Conservation (phyloP, 2,329 filamentous ascomycete genomes). For the Dryadomyces sulphureus region DNA sequence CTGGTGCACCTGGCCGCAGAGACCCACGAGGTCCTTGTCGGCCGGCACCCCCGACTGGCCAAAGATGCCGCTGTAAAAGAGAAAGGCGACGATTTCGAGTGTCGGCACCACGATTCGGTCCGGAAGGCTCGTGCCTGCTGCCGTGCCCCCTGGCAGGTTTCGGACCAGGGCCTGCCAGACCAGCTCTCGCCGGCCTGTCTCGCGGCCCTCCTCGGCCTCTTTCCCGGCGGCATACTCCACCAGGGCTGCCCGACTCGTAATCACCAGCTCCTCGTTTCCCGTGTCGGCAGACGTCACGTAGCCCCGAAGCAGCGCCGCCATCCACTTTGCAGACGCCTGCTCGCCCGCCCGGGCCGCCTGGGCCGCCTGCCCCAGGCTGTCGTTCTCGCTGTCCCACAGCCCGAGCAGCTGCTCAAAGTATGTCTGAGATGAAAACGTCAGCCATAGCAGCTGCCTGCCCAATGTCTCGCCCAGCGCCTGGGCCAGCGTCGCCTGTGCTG, state of each 20-base stretch:
- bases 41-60: slow-evolving; percentile 4
- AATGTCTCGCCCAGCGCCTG: slow-evolving; percentile 22
- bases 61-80: slow-evolving; percentile 50
- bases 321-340: slow-evolving; percentile 21
- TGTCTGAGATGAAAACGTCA: slow-evolving; percentile 40
- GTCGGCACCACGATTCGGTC: slow-evolving; percentile 63
- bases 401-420: slow-evolving; percentile 44
- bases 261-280: slow-evolving; percentile 62
- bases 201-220: slow-evolving; percentile 10
- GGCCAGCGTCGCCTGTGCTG: slow-evolving; percentile 42
- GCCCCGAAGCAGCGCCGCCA: slow-evolving; percentile 45
- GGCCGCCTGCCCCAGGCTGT: slow-evolving; percentile 21
- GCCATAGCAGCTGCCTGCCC: slow-evolving; percentile 17
- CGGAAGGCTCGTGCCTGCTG: slow-evolving; percentile 21
- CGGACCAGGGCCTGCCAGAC: slow-evolving; percentile 28
- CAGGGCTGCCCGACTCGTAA: slow-evolving; percentile 52
- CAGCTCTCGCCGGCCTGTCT: slow-evolving; percentile 22
- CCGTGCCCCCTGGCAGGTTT: slow-evolving; percentile 30
- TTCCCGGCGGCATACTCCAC: slow-evolving; percentile 36
- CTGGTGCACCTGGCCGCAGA: slow-evolving; percentile 62
- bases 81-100: slow-evolving; percentile 62
- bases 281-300: slow-evolving; percentile 60
- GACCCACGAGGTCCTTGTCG: slow-evolving; percentile 29
- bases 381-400: slow-evolving; percentile 20
- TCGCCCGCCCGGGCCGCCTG: slow-evolving; percentile 12